phyloP scores from a whole-genome alignment of 2,329 filamentous ascomycete genomes.

The Aaosphaeria pasadenensis region DNA sequence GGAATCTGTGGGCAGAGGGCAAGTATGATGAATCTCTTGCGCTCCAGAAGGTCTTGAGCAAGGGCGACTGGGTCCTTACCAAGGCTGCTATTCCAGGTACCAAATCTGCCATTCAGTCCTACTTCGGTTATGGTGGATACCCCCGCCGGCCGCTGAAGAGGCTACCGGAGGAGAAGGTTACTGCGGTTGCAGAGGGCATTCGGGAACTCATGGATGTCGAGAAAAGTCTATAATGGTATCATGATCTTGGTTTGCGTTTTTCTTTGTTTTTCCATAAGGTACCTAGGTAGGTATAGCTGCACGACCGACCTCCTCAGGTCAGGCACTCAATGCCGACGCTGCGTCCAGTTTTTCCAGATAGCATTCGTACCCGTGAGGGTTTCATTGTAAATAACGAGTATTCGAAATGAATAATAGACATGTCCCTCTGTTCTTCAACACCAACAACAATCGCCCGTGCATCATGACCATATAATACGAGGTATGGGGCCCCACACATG shows the following conservation, averaged over 20 bases:
- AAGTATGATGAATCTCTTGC: slow-evolving; percentile 72
- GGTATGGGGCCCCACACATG: no score
- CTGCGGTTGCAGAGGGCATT: slow-evolving; percentile 40
- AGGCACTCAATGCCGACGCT: no score
- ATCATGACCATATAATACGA: no score
- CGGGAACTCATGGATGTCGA: slow-evolving; percentile 66
- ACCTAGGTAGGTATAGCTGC: no score
- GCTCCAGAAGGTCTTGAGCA: slow-evolving; percentile 73
- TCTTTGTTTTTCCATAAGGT: not conserved
- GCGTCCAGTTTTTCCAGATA: no score
- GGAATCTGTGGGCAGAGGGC: slow-evolving; percentile 71
- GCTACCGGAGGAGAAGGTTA: slow-evolving; percentile 56
- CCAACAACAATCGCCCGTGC: no score
- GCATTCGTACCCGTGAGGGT: no score
- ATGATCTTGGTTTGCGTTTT: not conserved
- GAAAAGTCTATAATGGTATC: slow-evolving; percentile 35
- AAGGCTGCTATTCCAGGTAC: slow-evolving; percentile 83
- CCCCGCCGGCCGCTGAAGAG: slow-evolving; percentile 71
- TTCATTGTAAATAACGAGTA: no score
- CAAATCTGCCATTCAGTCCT: slow-evolving; percentile 76
- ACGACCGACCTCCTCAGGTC: no score
- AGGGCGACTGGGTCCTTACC: slow-evolving; percentile 79
- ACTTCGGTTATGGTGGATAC: slow-evolving; percentile 77
- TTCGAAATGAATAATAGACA: no score
- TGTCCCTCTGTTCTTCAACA: no score